Percentiles rank a stretch among this genome's conserved stretches.
Conservation (phyloP, 148 eudicot species). For the Amaranthus cruentus region DNA sequence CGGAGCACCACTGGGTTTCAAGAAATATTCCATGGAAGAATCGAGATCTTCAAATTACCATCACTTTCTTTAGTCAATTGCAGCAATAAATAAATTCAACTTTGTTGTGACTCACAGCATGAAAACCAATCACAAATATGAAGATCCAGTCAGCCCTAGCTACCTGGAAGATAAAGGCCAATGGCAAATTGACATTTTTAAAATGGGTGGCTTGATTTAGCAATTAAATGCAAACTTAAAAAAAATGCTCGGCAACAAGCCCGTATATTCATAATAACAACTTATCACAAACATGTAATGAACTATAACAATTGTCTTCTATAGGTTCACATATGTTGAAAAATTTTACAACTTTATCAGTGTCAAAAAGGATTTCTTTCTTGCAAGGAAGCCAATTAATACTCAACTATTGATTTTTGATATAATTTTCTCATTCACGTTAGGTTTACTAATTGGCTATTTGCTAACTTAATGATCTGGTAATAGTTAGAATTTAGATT, state of each 20-base stretch:
- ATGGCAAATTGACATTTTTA: neutral
- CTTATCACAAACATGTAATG: too few species aligned
- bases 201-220: neutral
- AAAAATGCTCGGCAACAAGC: neutral
- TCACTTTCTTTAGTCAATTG: slow-evolving; percentile 5
- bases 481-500: neutral
- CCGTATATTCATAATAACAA: neutral
- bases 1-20: slow-evolving; percentile 32
- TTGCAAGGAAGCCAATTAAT: too few species aligned
- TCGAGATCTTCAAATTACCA: neutral
- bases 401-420: too few species aligned
- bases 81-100: neutral
- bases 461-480: neutral
- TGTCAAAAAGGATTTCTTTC: neutral
- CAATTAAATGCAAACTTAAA: neutral
- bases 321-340: neutral
- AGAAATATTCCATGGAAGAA: slow-evolving; percentile 51
- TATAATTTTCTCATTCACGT: neutral
- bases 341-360: neutral
- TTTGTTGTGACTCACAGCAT: neutral
- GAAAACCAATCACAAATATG: neutral
- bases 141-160: neutral
- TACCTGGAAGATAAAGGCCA: slow-evolving; percentile 8
- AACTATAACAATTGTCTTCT: neutral
- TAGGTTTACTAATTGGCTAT: neutral